Evolutionary conservation across 139 green algal species (phyloP), one percentile per base, ranked within the genome.

Genomic region (Coelastrella sp.): DNA sequence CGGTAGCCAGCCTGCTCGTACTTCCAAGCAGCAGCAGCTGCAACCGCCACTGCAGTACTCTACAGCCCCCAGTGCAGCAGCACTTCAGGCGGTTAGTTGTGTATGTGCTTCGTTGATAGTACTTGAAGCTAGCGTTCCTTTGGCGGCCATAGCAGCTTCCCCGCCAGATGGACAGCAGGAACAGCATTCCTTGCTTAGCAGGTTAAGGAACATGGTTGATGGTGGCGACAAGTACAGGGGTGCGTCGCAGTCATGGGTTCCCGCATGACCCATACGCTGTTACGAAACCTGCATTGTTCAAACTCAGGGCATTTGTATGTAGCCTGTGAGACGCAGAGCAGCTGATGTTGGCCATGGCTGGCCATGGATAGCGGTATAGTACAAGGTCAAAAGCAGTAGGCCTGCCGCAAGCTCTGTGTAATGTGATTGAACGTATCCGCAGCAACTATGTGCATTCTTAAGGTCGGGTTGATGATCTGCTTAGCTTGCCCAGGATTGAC

Each of bases 141-240:
- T 66, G 19, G 48, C 48, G 32, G 72, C 72, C 17, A 51, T 66
- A 15, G 72, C 72, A 15, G 48, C 72, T 34, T 15, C 9, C 0
- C 17, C 23, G 41, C 40, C 17, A 30, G 34, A 66, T n/a, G 27
- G 40, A 51, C 71, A 63, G 43, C 71, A 60, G 43, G 38, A 80
- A 53, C 72, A 80, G 45, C 72, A 67, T 30, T 30, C 48, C 27
- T 30, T 80, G 45, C 72, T 80, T 25, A 25, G 48, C 30, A 64
- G 72, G 30, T 40, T 80, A 5, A 51, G 48, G 8, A 40, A 43
- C 35, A 43, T 80, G 4, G 72, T 80, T 15, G 21, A 4, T 8
- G 40, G 25, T 63, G 41, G 27, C 4, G 41, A n/a, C 38, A 23
- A 73, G 35, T 23, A 37, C 37, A 17, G 41, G 63, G 35, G 63